Percentiles rank a stretch among this genome's conserved stretches.
Conservation (phyloP, 345 rosid genomes). For the Citrus trifoliata region DNA sequence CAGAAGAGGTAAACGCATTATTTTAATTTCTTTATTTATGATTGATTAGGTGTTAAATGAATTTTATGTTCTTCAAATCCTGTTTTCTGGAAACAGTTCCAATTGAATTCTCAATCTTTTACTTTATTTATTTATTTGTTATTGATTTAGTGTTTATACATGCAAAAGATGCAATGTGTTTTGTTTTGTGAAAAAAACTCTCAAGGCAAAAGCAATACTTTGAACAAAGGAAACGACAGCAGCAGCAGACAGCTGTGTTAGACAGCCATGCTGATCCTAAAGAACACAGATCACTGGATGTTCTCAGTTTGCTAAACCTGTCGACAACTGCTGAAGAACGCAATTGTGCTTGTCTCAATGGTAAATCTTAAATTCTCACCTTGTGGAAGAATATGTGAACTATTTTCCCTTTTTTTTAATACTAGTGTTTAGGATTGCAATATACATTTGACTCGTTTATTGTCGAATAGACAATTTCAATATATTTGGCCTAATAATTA, state of each 20-base stretch:
- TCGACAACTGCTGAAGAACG: constrained; percentile 35
- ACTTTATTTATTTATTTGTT: not conserved
- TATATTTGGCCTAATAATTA: not conserved
- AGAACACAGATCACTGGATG: constrained; percentile 67
- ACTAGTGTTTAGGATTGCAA: not conserved
- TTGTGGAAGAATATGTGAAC: not conserved
- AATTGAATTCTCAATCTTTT: not conserved
- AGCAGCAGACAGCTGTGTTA: constrained; percentile 33
- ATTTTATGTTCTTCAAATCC: not conserved
- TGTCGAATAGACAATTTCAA: not conserved
- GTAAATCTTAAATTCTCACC: constrained; percentile 19
- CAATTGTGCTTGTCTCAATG: constrained; percentile 28
- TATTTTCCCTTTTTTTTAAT: not conserved
- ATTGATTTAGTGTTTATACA: not conserved
- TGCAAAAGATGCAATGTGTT: not conserved
- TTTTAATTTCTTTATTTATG: not conserved
- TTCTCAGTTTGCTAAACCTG: constrained; percentile 59
- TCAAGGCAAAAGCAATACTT: constrained; percentile 85
- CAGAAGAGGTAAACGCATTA: constrained; percentile 42
- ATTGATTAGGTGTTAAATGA: not conserved
- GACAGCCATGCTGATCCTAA: constrained; percentile 33
- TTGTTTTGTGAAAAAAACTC: constrained; percentile 9
- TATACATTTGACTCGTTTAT: not conserved
- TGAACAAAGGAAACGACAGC: constrained; percentile 72
- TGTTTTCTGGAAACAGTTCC: not conserved